Conservation (phyloP, 2,329 filamentous ascomycete species). For the Exserohilum rostratum region DNA sequence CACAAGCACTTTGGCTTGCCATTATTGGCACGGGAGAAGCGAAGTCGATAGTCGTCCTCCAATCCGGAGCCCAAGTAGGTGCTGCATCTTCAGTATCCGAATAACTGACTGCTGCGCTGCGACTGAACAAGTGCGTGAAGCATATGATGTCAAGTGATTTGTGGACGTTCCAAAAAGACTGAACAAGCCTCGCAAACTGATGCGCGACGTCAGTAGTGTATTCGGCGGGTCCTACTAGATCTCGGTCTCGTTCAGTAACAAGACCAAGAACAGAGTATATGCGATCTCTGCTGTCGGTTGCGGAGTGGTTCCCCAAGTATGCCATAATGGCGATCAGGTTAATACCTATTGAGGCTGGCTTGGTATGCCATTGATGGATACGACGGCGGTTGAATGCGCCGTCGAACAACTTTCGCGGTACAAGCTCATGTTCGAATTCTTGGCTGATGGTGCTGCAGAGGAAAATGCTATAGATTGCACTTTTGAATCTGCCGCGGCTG, state of each 20-base stretch:
- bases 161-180: constrained; percentile 34
- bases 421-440: no score
- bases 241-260: constrained; percentile 29
- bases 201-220: no score
- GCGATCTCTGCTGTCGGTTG: constrained; percentile 36
- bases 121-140: constrained; percentile 38
- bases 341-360: no score
- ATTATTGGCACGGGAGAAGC: constrained; percentile 42
- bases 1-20: constrained; percentile 40
- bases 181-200: constrained; percentile 38
- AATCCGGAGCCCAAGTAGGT: constrained; percentile 39
- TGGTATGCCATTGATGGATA: no score
- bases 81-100: constrained; percentile 15
- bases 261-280: constrained; percentile 41
- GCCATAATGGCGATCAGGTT: constrained; percentile 39
- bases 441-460: no score
- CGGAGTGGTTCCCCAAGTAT: constrained; percentile 37
- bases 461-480: no score
- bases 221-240: no score
- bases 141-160: constrained; percentile 38
- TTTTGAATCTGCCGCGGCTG: no score
- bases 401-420: no score
- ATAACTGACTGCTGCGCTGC: constrained; percentile 23
- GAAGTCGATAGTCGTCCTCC: constrained; percentile 33
- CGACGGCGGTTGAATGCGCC: no score